Conservation (phyloP, 1,284 basidiomycete species). For the Tilletia walkeri region DNA sequence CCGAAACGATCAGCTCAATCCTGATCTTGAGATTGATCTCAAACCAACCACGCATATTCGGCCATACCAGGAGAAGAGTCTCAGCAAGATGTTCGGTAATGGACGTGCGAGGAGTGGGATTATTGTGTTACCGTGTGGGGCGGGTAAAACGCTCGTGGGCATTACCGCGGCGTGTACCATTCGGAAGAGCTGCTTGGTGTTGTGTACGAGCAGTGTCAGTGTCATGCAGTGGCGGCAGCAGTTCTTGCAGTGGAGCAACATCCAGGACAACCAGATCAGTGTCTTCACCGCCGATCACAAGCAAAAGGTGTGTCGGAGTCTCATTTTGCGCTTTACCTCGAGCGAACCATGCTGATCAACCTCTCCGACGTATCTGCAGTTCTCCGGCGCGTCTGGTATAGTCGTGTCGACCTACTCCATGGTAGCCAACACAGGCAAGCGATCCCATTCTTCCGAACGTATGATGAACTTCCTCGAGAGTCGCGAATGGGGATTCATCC, state of each 20-base stretch:
- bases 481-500: slow-evolving; percentile 55
- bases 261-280: slow-evolving; percentile 54
- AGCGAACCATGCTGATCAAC: not conserved
- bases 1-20: slow-evolving; percentile 52
- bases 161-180: slow-evolving; percentile 99
- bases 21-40: slow-evolving; percentile 54
- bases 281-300: slow-evolving; percentile 55
- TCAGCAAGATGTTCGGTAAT: slow-evolving; percentile 56
- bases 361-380: slow-evolving; percentile 22
- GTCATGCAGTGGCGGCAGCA: slow-evolving; percentile 56
- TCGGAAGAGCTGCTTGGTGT: slow-evolving; percentile 96
- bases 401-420: slow-evolving; percentile 56
- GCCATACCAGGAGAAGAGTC: slow-evolving; percentile 55
- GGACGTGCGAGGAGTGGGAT: slow-evolving; percentile 72
- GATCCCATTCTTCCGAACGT: slow-evolving; percentile 55
- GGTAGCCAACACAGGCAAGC: slow-evolving; percentile 56
- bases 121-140: slow-evolving; percentile 96
- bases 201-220: slow-evolving; percentile 65
- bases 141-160: slow-evolving; percentile 96
- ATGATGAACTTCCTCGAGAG: slow-evolving; percentile 56
- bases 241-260: slow-evolving; percentile 55
- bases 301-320: slow-evolving; percentile 35
- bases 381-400: slow-evolving; percentile 52
- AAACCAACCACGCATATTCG: slow-evolving; percentile 55
- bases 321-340: not conserved